Percentiles rank a stretch among this genome's conserved stretches.
Conservation (phyloP, 2,329 filamentous ascomycete species). For the Cordyceps tenuipes region DNA sequence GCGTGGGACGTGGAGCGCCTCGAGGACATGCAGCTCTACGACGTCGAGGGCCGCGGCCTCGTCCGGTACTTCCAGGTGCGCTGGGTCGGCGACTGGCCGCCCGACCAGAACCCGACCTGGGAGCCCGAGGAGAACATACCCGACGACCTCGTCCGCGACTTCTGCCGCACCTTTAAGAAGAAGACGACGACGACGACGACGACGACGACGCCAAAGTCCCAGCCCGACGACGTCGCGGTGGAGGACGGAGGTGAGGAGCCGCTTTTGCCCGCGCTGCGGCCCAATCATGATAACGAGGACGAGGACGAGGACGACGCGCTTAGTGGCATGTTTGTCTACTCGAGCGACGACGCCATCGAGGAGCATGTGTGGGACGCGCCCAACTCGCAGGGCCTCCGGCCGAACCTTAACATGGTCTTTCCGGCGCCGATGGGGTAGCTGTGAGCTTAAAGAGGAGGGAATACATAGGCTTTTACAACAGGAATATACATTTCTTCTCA, state of each 20-base stretch:
- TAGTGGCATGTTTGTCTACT: constrained; percentile 7
- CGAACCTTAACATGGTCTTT: not conserved
- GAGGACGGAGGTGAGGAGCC: no score
- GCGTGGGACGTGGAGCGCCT: constrained; percentile 38
- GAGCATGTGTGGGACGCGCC: not conserved
- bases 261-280: not conserved
- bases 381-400: not conserved
- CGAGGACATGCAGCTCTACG: constrained; percentile 31
- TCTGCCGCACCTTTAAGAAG: constrained; percentile 21
- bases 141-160: constrained; percentile 31
- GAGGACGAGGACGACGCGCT: not conserved
- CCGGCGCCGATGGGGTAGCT: not conserved
- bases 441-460: no score
- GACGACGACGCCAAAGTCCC: no score
- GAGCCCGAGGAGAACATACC: constrained; percentile 47
- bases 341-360: constrained; percentile 2
- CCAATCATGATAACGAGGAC: not conserved
- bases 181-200: not conserved
- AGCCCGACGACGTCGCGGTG: not conserved
- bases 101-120: constrained; percentile 49
- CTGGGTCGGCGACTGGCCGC: constrained; percentile 50
- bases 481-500: no score
- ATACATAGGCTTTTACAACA: no score
- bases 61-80: constrained; percentile 43
- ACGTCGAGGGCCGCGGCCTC: constrained; percentile 26